Percentiles rank a stretch among this genome's conserved stretches.
These are phyloP conservation scores for Dendrobium catenatum DNA, from an alignment of 106 monocot species.

Conservation along the genomic window DNA sequence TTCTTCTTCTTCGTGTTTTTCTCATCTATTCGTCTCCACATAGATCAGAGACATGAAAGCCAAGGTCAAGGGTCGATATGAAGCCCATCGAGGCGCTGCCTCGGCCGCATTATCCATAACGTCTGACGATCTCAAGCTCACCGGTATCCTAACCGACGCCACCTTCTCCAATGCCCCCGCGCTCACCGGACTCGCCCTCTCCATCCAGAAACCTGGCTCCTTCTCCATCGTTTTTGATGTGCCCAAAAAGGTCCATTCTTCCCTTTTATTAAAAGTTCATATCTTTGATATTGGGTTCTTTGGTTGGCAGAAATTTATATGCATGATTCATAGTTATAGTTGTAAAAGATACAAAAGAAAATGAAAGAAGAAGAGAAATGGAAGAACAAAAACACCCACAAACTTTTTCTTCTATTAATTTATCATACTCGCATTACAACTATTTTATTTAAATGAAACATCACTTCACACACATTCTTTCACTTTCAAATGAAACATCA, in stretches of 20 bases:
- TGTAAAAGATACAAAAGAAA: too few species aligned
- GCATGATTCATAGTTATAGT: neutral
- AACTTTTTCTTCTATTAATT: too few species aligned
- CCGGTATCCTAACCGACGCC: conserved; percentile 10
- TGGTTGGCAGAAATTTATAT: neutral
- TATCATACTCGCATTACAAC: too few species aligned
- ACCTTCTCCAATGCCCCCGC: conserved; percentile 9
- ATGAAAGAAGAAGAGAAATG: too few species aligned
- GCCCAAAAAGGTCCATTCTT: neutral
- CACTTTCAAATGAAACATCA: too few species aligned
- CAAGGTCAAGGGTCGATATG: conserved; percentile 14
- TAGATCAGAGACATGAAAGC: conserved; percentile 6
- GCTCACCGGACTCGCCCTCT: conserved; percentile 9
- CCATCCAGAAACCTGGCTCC: conserved; percentile 16
- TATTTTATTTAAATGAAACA: too few species aligned
- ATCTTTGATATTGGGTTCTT: neutral
- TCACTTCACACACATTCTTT: too few species aligned
- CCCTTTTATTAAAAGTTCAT: neutral
- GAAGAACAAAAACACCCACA: too few species aligned
- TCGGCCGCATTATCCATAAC: conserved; percentile 7
- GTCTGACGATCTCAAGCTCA: conserved; percentile 9
- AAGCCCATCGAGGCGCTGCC: conserved; percentile 1
- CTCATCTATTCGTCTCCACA: neutral
- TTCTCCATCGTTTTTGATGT: conserved; percentile 8
- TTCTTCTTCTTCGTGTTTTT: too few species aligned